Base-by-base conservation (phyloP, 768 basidiomycete genomes). In the Royoungia palumana region DNA sequence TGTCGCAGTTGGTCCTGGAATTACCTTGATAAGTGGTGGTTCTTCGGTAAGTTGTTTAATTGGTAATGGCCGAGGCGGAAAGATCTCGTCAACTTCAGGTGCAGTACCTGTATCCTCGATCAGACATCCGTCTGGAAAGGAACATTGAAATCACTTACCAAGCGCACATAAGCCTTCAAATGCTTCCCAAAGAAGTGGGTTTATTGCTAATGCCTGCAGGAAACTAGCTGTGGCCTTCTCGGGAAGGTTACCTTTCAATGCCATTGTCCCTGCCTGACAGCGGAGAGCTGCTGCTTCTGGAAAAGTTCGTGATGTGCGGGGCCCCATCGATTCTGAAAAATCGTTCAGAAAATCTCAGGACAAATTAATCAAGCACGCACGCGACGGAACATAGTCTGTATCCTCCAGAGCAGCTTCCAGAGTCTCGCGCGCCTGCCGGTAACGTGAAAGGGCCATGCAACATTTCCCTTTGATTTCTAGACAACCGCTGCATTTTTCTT, bases 121-220 rank as follows among this genome's bases (percentile, higher is more conserved):
- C 61, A 49, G 58, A 54, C 50, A 51, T 48, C 43, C 6, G 19
- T 28, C 24, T 21, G 40, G 24, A 53, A 34, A 46, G 49, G 30
- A 52, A 44, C n/a, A 35, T n/a, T 20, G 40, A 51, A 46, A 32
- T 43, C 48, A 52, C 75, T 44, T 59, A 87, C 94, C 93, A 38
- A 90, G 70, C 25, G 77, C 69, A 64, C 93, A 95, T 28, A 96
- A 67, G 0, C 89, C 92, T 61, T 93, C 89, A 59, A 93, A 88
- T 5, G 93, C 93, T 65, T 96, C 93, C 92, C 92, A 95, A 46
- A 94, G 69, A 64, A 89, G 79, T 27, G 90, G 89, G 62, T 91
- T 85, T 40, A 83, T 64, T 13, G 73, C 65, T 51, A 96, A 73
- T 22, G 91, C 87, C 50, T 83, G 79, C 39, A 76, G 75, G 66